Base-by-base conservation (phyloP, 768 basidiomycete genomes). In the Tylopilus sp. region DNA sequence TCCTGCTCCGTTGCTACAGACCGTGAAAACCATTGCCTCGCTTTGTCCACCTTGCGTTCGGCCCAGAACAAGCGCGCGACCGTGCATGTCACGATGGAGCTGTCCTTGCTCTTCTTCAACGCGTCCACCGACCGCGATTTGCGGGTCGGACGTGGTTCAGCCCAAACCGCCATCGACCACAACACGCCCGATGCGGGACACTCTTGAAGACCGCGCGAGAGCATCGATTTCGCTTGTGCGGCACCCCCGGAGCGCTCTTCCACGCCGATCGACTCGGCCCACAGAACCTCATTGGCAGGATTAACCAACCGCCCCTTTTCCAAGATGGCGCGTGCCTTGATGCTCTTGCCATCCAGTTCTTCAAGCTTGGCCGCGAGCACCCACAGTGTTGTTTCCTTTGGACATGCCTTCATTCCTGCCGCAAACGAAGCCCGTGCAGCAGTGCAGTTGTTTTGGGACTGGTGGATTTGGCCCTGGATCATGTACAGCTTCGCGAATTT, bases 31-130 rank as follows among this genome's bases (percentile, higher is more conserved):
- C 95, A 98, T 52, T 89, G 82, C 42, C 96, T 74, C 11, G 97
- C 94, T 73, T 96, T 94, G 65, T 97, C 95, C 55, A 98, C 82
- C 76, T 95, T 96, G 54, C 96, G 80, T 65, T 98, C 97, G 2
- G 82, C 78, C 96, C 96, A 98, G 69, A 98, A 93, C 52, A 98
- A 72, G 24, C 96, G 77, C 4, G 94, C 95, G 36, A 98, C 92
- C 6, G 92, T 90, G 64, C 89, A 88, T 41, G 98, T 87, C 58
- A 98, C 86, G 33, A 87, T 69, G 10, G 94, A 89, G 64, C 89
- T 84, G 63, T 97, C 92, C 51, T 85, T 85, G 22, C 86, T 84
- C 74, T 96, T 95, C 68, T 92, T 92, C 66, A 99, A 77, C 10
- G 97, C 97, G 66, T 99, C 97, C 19, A 92, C 89, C 9, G 87